Base-by-base conservation (phyloP, 805 yeast genomes). In the Teunomyces barrocoloradensis region DNA sequence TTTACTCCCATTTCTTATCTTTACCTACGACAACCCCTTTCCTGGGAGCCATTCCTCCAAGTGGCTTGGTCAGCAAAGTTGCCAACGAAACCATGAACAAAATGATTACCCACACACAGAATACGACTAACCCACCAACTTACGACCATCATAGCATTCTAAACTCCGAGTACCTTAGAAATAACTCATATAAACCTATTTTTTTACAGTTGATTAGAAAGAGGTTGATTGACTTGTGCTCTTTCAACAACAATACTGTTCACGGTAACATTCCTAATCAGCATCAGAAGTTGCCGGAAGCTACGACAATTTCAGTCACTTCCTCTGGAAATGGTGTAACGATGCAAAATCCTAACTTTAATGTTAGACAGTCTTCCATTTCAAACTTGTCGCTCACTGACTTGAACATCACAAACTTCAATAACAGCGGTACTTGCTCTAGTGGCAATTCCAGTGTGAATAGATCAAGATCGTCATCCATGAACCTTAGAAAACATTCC, bases 1-100 rank as follows among this genome's bases (percentile, higher is more conserved):
- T 66, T 7, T 73, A 72, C 55, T 58, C 63, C 25, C 63, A 68
- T 40, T 56, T 70, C 35, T 55, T 72, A 41, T 61, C 68, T 29
- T 65, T 69, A 37, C 78, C 78, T 36, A 73, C 78, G 17, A 71
- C 77, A 3, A 71, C 77, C 17, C 78, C 78, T 10, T 73, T 73
- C 43, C 64, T 65, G 60, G 78, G 78, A 2, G 42, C 52, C 10
- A 59, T 65, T 7, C 78, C 78, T 13, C 78, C 78, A 2, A 69
- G 73, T 57, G 78, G 78, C 1, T 58, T 73, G 43, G 76, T 67
- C 18, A 66, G 74, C 34, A 67, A 65, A 49, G 74, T 72, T n/a
- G 75, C 76, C 29, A 66, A 66, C 51, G 77, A 73, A 49, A 67
- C 71, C 6, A 60, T 72, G 68, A 51, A 45, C 33, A 55, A 50